Conservation (phyloP, 1,139 yeast genomes). For the Taiozyma sp. region DNA sequence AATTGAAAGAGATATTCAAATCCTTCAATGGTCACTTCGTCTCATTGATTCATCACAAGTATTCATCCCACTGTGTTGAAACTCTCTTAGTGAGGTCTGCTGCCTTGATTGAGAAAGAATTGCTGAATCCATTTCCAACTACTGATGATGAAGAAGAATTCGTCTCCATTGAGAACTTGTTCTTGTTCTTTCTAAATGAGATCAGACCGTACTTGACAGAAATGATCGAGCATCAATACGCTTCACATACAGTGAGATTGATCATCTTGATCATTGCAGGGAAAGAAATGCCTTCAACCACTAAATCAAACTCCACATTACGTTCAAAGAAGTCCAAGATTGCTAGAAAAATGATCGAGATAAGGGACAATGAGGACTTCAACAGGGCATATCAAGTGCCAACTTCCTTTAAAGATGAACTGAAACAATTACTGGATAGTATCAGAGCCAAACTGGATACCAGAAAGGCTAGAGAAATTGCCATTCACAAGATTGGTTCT, state of each 20-base stretch:
- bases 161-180: conserved; percentile 58
- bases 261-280: conserved; percentile 71
- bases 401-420: conserved; percentile 58
- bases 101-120: conserved; percentile 71
- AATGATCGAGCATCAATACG: conserved; percentile 74
- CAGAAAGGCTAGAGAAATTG: conserved; percentile 57
- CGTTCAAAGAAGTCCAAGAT: conserved; percentile 85
- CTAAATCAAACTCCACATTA: conserved; percentile 66
- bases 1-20: conserved; percentile 59
- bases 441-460: conserved; percentile 33
- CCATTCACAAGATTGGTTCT: conserved; percentile 78
- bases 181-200: conserved; percentile 63
- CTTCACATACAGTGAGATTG: conserved; percentile 82
- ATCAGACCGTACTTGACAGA: conserved; percentile 51
- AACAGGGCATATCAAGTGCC: conserved; percentile 71
- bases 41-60: conserved; percentile 80
- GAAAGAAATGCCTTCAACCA: conserved; percentile 73
- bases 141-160: conserved; percentile 32
- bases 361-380: conserved; percentile 71
- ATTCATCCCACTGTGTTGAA: conserved; percentile 91
- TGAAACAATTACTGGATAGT: conserved; percentile 40
- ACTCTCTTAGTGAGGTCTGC: conserved; percentile 77
- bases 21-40: conserved; percentile 70
- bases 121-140: conserved; percentile 32
- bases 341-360: conserved; percentile 90